phyloP scores from a whole-genome alignment of 495 filamentous ascomycete species.

The Aspergillus sparsus region DNA sequence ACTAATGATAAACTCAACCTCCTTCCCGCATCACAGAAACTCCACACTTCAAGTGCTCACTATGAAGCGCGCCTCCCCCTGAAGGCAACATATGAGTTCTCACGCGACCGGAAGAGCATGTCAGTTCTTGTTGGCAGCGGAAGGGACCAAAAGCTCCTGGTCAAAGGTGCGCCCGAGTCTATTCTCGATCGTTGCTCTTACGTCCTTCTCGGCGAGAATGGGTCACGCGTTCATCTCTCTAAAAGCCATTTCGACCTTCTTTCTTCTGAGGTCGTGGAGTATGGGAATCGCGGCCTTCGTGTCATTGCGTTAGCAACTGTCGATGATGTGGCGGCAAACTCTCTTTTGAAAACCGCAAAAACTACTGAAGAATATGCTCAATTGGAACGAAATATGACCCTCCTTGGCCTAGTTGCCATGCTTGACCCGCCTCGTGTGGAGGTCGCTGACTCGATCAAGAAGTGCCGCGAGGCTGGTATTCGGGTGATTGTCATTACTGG shows the following conservation, averaged over 20 bases:
- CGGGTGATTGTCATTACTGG: constrained; percentile 98
- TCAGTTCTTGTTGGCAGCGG: constrained; percentile 81
- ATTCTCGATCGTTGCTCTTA: constrained; percentile 89
- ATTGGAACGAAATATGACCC: constrained; percentile 89
- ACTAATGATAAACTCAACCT: constrained; percentile 55
- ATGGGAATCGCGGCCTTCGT: constrained; percentile 88
- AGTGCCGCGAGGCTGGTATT: constrained; percentile 91
- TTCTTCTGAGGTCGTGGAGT: constrained; percentile 76
- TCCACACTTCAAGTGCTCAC: constrained; percentile 79
- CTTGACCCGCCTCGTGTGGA: constrained; percentile 96
- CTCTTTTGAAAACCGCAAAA: constrained; percentile 71
- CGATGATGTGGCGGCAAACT: constrained; percentile 68
- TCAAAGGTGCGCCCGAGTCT: constrained; percentile 95
- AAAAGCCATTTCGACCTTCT: constrained; percentile 67
- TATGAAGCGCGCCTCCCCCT: constrained; percentile 75
- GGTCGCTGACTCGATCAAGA: constrained; percentile 79
- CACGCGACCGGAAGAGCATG: constrained; percentile 98
- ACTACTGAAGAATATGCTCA: constrained; percentile 80
- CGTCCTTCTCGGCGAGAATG: constrained; percentile 70
- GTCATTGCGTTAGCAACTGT: constrained; percentile 90
- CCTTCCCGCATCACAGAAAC: constrained; percentile 55
- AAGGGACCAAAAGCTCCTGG: constrained; percentile 74
- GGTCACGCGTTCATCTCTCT: constrained; percentile 69
- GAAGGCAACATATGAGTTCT: constrained; percentile 94
- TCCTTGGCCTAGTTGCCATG: constrained; percentile 94